Evolutionary conservation across 768 basidiomycete genomes (phyloP), one percentile per base, ranked within the genome.

Genomic region (Panellus pusillus): DNA sequence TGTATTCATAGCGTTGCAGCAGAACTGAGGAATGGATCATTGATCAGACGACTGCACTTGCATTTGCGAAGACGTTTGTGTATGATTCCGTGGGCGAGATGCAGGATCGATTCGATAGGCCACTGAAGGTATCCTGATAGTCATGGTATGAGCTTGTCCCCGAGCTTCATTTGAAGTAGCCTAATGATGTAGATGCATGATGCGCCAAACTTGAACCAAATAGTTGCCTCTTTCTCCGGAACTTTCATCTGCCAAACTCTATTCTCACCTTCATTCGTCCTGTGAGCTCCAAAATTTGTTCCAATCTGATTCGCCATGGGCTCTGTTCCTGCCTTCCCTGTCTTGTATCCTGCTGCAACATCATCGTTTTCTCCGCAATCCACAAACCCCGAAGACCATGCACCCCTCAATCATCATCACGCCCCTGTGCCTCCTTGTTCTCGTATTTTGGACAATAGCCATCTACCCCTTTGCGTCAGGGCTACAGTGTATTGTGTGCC

Each of bases 371-470:
- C 28, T n/a, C 7, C 36, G 9, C 31, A 20, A 9, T 12, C 37
- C 28, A 14, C 52, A 17, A 44, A 20, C 46, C 11, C 36, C 7
- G n/a, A 35, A 27, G 13, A 28, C 27, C 24, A 19, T 62, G 24
- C 60, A 61, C 36, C 54, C 61, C 20, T 59, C 56, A 12, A 58
- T 58, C 36, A 52, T 61, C 47, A 50, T 65, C 47, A 61, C 56
- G 4, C 36, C 61, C 3, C 50, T 65, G 8, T 61, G 64, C 32
- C 19, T 66, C 24, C 43, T 65, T 0, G 41, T 65, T 35, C 53
- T 65, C 19, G 47, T 47, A 13, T 38, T 58, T n/a, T 44, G 53
- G 53, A 35, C 61, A 29, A 50, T 62, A 42, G 47, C 55, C 9
- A 32, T 61, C 36, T 57, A 57, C 13, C 55, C 65, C 15, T 65